Conservation (phyloP, 768 basidiomycete genomes). For the Rhizopogon salebrosus region DNA sequence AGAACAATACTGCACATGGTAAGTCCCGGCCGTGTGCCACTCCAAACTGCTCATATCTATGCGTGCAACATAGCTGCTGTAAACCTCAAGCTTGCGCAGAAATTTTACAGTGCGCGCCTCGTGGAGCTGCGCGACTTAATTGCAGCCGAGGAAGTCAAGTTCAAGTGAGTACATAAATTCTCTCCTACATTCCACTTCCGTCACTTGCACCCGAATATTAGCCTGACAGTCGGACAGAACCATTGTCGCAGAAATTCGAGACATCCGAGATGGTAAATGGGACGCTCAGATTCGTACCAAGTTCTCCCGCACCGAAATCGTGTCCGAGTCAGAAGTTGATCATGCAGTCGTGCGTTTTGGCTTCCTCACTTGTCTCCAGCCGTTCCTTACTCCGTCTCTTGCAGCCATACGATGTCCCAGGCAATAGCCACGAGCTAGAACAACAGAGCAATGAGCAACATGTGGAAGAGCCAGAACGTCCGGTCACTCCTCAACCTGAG, state of each 20-base stretch:
- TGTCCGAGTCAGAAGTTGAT: background rate
- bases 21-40: conserved; percentile 11
- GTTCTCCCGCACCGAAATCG: conserved; percentile 13
- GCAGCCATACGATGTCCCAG: background rate
- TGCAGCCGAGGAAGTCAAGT: conserved; percentile 64
- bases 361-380: background rate
- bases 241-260: conserved; percentile 70
- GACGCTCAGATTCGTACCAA: conserved; percentile 45
- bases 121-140: conserved; percentile 71
- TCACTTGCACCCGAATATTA: background rate
- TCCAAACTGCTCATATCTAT: conserved; percentile 4
- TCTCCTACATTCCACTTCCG: background rate
- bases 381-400: background rate
- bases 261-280: conserved; percentile 64
- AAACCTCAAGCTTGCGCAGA: conserved; percentile 71
- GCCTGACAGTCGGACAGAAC: conserved; percentile 32
- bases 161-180: conserved; percentile 50
- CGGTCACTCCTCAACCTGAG: background rate
- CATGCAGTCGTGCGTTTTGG: background rate
- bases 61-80: conserved; percentile 41
- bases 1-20: conserved; percentile 52
- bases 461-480: background rate
- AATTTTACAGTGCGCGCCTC: conserved; percentile 64
- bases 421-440: background rate
- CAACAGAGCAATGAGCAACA: too few species aligned